Base-by-base conservation (phyloP, 495 filamentous ascomycete genomes). In the Rusavskia elegans region DNA sequence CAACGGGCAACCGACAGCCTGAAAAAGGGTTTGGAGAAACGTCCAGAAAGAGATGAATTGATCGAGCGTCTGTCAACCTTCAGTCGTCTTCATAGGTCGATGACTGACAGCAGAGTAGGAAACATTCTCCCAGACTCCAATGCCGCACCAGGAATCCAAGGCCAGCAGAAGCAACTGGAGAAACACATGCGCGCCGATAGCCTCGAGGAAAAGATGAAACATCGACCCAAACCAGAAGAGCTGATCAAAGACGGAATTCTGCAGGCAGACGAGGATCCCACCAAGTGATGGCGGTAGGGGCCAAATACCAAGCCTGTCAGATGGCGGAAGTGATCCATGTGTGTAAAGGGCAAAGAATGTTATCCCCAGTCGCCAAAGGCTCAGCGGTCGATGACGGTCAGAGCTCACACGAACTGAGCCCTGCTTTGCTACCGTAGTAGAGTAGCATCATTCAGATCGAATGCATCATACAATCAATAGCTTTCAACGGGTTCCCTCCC, bases 121-220 rank as follows among this genome's bases (percentile, higher is more conserved):
- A 89, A 94, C 61, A 95, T 95, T 63, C 81, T 95, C 52, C 85
- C 84, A 38, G 79, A 77, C 55, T 81, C 84, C 8, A 77, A 58
- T n/a, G 81, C 77, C 39, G 85, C 87, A 0, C 87, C 88, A 0
- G 73, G 80, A 0, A 66, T 95, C 37, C 81, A 82, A 57, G 85
- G 81, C 35, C 73, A 87, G 52, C 85, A 88, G 68, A 80, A 74
- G 51, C 84, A 92, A 66, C 77, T 95, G 49, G 81, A 85, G 64
- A 83, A 77, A 59, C 79, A 88, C 61, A 93, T 95, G 88, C 79
- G 83, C 19, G 82, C 78, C 48, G 83, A 95, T 63, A 82, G 75
- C 32, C 68, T 95, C 37, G 88, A 95, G 64, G 84, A 89, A 59
- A 86, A 85, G 63, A 77, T 95, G 52, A 72, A 81, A 61, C 73